phyloP scores from a whole-genome alignment of 768 basidiomycete species.

The Boletus speciosus region DNA sequence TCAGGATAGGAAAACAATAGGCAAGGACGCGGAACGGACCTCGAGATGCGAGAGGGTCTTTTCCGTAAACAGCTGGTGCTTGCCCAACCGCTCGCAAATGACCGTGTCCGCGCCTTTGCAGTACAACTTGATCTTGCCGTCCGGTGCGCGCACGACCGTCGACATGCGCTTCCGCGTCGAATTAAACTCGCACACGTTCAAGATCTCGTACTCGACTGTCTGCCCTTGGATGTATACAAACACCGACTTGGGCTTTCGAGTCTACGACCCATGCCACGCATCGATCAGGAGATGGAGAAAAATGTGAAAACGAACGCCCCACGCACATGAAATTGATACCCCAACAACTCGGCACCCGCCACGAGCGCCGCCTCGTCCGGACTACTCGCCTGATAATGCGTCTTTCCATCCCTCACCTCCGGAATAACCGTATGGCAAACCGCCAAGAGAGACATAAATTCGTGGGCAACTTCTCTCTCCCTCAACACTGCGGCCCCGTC shows the following conservation, averaged over 20 bases:
- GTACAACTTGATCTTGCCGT: constrained; percentile 91
- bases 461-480: constrained; percentile 55
- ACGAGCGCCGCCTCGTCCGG: constrained; percentile 98
- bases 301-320: background rate
- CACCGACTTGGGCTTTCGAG: constrained; percentile 92
- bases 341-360: constrained; percentile 86
- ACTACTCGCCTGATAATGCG: constrained; percentile 92
- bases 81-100: constrained; percentile 88
- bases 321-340: constrained; percentile 91
- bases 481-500: background rate
- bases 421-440: constrained; percentile 99
- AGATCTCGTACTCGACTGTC: constrained; percentile 77
- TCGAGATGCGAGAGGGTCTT: constrained; percentile 88
- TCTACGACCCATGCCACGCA: constrained; percentile 44
- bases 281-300: background rate
- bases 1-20: background rate
- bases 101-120: constrained; percentile 99
- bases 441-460: constrained; percentile 80
- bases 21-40: constrained; percentile 38
- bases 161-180: constrained; percentile 98
- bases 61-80: constrained; percentile 81
- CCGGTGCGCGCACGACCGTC: constrained; percentile 80
- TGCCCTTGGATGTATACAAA: constrained; percentile 79
- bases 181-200: constrained; percentile 99
- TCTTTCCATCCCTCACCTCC: constrained; percentile 85